Evolutionary conservation across 2,329 filamentous ascomycete species (phyloP).

Genomic region (Cladosporium sp.): DNA sequence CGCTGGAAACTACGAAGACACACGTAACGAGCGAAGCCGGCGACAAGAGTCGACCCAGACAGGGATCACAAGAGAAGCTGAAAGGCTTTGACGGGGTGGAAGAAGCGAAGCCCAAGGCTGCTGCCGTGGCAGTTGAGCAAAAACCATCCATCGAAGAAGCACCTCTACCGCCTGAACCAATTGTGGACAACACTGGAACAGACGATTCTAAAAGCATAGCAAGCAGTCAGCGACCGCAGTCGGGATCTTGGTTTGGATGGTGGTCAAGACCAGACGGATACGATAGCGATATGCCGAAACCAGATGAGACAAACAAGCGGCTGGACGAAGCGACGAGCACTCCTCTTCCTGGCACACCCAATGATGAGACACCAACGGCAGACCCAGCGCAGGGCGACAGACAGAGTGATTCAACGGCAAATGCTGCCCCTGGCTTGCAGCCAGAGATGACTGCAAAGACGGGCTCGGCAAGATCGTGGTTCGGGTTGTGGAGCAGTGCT

Average conservation of each 20-base stretch:
- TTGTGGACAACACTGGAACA: slow-evolving; percentile 19
- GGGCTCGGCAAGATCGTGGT: slow-evolving; percentile 39
- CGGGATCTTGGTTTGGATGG: slow-evolving; percentile 41
- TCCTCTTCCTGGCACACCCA: slow-evolving; percentile 36
- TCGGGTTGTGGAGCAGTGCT: slow-evolving; percentile 46
- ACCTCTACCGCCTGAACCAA: slow-evolving; percentile 42
- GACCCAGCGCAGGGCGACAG: not conserved
- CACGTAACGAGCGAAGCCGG: slow-evolving; percentile 37
- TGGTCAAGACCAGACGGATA: slow-evolving; percentile 50
- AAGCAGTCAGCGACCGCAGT: slow-evolving; percentile 20
- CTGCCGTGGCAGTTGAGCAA: slow-evolving; percentile 9
- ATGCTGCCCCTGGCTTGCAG: slow-evolving; percentile 7
- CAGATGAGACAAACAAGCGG: slow-evolving; percentile 28
- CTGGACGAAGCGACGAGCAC: slow-evolving; percentile 37
- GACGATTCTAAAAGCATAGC: slow-evolving; percentile 18
- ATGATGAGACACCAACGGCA: slow-evolving; percentile 10
- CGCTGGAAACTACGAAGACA: slow-evolving; percentile 43
- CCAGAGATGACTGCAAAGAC: slow-evolving; percentile 23
- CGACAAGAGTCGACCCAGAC: slow-evolving; percentile 21
- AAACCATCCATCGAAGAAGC: slow-evolving; percentile 31
- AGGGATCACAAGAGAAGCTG: slow-evolving; percentile 24
- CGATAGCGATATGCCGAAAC: slow-evolving; percentile 32
- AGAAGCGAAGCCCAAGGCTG: slow-evolving; percentile 21
- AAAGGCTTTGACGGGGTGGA: slow-evolving; percentile 18
- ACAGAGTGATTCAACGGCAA: not conserved